Evolutionary conservation across 2,329 filamentous ascomycete species (phyloP), one percentile per base, ranked within the genome.

Genomic region (Cladosporium austrohemisphaericum): DNA sequence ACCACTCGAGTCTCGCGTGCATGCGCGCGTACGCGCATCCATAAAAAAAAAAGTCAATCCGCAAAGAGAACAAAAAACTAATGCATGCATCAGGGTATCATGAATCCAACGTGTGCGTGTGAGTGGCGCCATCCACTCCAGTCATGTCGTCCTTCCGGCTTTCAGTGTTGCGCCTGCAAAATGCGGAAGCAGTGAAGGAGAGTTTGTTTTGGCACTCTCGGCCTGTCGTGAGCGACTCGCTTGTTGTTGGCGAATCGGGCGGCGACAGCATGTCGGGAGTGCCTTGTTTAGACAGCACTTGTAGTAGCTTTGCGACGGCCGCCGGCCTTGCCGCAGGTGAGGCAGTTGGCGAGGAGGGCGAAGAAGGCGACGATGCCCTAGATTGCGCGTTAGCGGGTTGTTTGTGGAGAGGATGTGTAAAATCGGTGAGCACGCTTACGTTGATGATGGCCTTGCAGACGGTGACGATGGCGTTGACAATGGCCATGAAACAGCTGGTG

Each of bases 341-440:
- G 64, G 67, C 72, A 75, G 55, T 62, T 69, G 65, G 74, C 71
- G 68, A 76, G 62, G 45, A 72, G 73, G 62, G 63, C 67, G 65
- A 74, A 74, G 61, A 76, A 65, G 31, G 71, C 60, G 59, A 75
- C 73, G 57, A 76, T 74, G 62, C 67, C 73, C 65, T 74, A 68
- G 61, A 11, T 25, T 22, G 13, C 19, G 32, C 25, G 41, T 56
- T 37, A 52, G 53, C 29, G 10, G 8, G 33, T 38, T 38, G 13
- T 22, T 20, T 37, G 16, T 14, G 16, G 2, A 16, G n/a, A 10
- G 23, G 23, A 7, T 31, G n/a, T 11, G 18, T 36, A 19, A 8
- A 22, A 11, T 22, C 25, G 36, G 23, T 20, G 36, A 18, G 18
- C 18, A 16, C 10, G 46, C 59, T 49, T 45, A 61, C 61, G 63